A percentile compares a stretch with the other conserved stretches of the same genome.
phyloP scores from a whole-genome alignment of 345 rosid genomes.

The Alliaria petiolata region DNA sequence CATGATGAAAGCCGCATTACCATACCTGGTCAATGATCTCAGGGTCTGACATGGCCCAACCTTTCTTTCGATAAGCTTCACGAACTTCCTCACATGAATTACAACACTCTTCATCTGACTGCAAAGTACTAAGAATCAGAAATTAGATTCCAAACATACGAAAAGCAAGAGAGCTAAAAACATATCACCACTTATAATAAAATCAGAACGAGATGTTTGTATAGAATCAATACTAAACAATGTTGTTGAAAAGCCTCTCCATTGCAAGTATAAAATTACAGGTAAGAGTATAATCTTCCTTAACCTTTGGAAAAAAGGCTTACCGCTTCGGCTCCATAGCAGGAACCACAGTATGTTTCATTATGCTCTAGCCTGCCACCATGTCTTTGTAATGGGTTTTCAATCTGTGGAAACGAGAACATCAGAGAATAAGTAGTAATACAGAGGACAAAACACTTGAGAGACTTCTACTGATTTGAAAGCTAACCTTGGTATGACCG shows the following conservation, averaged over 20 bases:
- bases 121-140: neutral
- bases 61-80: constrained; percentile 82
- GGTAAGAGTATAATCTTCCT: neutral
- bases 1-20: neutral
- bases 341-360: constrained; percentile 86
- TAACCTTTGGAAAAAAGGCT: neutral
- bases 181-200: neutral
- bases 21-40: constrained; percentile 77
- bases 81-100: constrained; percentile 87
- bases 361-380: constrained; percentile 95
- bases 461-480: neutral
- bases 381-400: constrained; percentile 81
- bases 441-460: neutral
- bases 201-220: neutral
- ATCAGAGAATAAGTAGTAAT: neutral
- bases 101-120: constrained; percentile 86
- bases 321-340: constrained; percentile 86
- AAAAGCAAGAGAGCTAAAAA: neutral
- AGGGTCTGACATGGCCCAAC: constrained; percentile 72
- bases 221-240: neutral
- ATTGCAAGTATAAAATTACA: neutral
- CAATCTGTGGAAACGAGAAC: constrained; percentile 47
- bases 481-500: constrained; percentile 82
- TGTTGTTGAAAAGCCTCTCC: neutral
- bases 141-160: neutral